phyloP scores from a whole-genome alignment of 2,329 filamentous ascomycete species.

The Exophiala sp. region DNA sequence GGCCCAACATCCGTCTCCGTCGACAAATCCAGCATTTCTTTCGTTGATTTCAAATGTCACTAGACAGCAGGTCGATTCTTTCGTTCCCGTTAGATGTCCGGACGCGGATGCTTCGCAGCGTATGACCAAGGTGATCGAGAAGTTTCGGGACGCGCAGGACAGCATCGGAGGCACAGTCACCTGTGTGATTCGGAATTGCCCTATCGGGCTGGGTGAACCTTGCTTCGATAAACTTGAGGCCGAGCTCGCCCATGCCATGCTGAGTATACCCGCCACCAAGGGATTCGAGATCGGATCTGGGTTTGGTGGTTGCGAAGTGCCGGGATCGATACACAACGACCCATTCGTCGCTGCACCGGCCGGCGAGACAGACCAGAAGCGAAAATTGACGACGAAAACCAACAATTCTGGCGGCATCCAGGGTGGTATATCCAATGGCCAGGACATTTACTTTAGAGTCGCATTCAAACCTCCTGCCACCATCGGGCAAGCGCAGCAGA shows the following conservation, averaged over 20 bases:
- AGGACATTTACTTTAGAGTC: constrained; percentile 87
- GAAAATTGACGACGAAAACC: constrained; percentile 74
- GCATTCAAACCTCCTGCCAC: constrained; percentile 94
- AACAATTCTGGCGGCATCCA: constrained; percentile 95
- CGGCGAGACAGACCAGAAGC: constrained; percentile 43
- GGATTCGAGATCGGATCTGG: constrained; percentile 94
- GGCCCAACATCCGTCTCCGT: constrained; percentile 22
- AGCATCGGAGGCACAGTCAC: constrained; percentile 93
- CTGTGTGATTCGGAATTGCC: constrained; percentile 82
- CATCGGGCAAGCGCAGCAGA: constrained; percentile 81
- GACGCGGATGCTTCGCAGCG: constrained; percentile 55
- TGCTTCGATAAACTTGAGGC: constrained; percentile 96
- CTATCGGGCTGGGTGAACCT: constrained; percentile 82
- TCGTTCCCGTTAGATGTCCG: constrained; percentile 83
- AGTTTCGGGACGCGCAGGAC: constrained; percentile 71
- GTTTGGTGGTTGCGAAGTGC: constrained; percentile 78
- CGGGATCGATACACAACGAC: constrained; percentile 89
- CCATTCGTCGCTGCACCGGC: constrained; percentile 61
- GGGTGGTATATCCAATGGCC: constrained; percentile 90
- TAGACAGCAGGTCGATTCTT: constrained; percentile 70
- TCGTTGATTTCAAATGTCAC: constrained; percentile 65
- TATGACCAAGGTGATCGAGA: constrained; percentile 75
- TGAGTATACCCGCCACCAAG: constrained; percentile 90
- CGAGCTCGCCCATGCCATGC: constrained; percentile 83
- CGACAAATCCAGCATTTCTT: constrained; percentile 71